These are phyloP conservation scores for Globisporangium polare DNA, from an alignment of 352 stramenopile species.

Conservation along the genomic window DNA sequence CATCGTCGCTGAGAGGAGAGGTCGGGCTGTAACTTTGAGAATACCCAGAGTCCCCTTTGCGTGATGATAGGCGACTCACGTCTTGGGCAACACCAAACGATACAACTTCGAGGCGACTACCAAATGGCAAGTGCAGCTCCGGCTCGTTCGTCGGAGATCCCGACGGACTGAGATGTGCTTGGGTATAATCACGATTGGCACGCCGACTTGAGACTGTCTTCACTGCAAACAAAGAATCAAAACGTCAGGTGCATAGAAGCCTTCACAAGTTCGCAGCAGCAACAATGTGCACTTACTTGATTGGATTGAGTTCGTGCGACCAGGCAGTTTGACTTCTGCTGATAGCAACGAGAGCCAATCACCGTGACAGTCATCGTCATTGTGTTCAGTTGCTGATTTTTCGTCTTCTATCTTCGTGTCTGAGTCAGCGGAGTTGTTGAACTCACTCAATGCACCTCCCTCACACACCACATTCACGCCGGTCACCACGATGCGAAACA, in stretches of 20 bases:
- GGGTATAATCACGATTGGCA: conserved; percentile 2
- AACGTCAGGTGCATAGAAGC: too few species aligned
- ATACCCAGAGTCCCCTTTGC: background rate
- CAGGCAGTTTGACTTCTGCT: background rate
- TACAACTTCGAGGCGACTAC: background rate
- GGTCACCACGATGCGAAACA: conserved; percentile 41
- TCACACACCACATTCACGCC: conserved; percentile 16
- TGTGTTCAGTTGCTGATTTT: background rate
- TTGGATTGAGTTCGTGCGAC: conserved; percentile 8
- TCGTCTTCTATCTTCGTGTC: background rate
- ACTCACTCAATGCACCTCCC: background rate
- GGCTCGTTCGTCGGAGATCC: conserved; percentile 1
- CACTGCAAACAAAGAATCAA: background rate
- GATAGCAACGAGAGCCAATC: background rate
- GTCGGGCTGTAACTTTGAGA: background rate
- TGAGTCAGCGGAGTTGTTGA: background rate
- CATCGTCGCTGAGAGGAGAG: background rate
- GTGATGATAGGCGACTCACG: background rate
- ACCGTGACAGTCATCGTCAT: background rate
- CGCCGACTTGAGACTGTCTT: conserved; percentile 4
- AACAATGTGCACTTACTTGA: conserved; percentile 9
- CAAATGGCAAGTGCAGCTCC: background rate
- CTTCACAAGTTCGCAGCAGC: background rate
- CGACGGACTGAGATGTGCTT: background rate
- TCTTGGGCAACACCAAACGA: background rate